Percentiles rank a stretch among this genome's conserved stretches.
These are phyloP conservation scores for Suhomyces sp. DNA, from an alignment of 805 yeast species.

Conservation along the genomic window DNA sequence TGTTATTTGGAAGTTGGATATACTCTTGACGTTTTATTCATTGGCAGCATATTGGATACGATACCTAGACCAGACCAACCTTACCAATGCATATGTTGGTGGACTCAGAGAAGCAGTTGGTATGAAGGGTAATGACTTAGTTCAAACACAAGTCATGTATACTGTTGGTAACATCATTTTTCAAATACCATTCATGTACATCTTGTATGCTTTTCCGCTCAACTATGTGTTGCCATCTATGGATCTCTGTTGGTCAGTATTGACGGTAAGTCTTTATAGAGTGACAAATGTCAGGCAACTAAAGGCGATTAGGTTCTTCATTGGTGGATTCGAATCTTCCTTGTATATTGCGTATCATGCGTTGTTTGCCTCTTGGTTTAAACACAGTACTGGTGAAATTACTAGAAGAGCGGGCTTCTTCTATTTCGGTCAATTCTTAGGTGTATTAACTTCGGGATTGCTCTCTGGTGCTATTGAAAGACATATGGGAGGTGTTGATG, in stretches of 20 bases:
- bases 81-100: constrained; percentile 23
- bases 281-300: constrained; percentile 18
- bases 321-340: constrained; percentile 19
- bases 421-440: constrained; percentile 31
- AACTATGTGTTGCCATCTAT: constrained; percentile 20
- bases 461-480: constrained; percentile 20
- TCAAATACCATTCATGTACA: constrained; percentile 25
- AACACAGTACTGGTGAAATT: constrained; percentile 45
- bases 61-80: constrained; percentile 23
- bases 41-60: constrained; percentile 26
- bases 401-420: constrained; percentile 27
- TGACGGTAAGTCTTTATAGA: constrained; percentile 18
- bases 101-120: constrained; percentile 18
- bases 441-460: constrained; percentile 28
- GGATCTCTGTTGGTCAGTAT: constrained; percentile 20
- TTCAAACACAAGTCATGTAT: constrained; percentile 21
- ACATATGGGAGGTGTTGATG: constrained; percentile 3
- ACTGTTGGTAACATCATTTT: constrained; percentile 23
- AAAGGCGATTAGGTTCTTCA: constrained; percentile 20
- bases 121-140: constrained; percentile 22
- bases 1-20: constrained; percentile 24
- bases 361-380: constrained; percentile 53
- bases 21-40: constrained; percentile 23
- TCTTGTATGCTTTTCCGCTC: constrained; percentile 20
- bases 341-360: constrained; percentile 12